These are phyloP conservation scores for Malassezia sympodialis DNA, from an alignment of 1,284 basidiomycete species.

Conservation along the genomic window DNA sequence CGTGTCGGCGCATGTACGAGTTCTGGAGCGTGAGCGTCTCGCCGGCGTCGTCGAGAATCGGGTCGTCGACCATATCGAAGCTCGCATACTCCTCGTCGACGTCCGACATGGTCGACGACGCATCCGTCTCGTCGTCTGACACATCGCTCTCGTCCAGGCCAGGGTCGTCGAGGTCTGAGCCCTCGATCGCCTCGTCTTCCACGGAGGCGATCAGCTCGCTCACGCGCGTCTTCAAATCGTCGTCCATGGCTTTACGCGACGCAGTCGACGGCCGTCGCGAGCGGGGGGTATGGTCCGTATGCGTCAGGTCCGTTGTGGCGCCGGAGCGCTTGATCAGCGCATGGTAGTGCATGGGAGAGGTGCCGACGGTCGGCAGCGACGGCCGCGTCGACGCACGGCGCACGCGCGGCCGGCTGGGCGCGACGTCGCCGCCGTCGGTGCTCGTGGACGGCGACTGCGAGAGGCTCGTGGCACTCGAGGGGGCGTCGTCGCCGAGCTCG, in stretches of 20 bases:
- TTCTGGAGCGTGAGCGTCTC: slow-evolving; percentile 2
- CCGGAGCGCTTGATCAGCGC: slow-evolving; percentile 15
- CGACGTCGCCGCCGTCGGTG: neutral
- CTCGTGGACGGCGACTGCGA: slow-evolving; percentile 51
- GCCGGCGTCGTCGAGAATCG: neutral
- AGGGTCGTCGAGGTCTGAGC: slow-evolving; percentile 22
- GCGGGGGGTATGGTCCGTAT: slow-evolving; percentile 6
- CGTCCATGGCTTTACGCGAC: slow-evolving; percentile 6
- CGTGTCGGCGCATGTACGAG: slow-evolving; percentile 11
- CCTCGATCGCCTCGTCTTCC: slow-evolving; percentile 26
- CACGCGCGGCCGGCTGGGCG: neutral
- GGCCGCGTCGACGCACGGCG: neutral
- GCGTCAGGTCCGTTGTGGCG: slow-evolving; percentile 12
- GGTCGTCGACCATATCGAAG: slow-evolving; percentile 24
- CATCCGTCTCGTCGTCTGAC: slow-evolving; percentile 27
- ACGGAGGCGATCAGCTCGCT: slow-evolving; percentile 21
- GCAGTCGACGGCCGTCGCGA: slow-evolving; percentile 9
- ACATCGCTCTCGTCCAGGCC: slow-evolving; percentile 29
- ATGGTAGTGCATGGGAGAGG: slow-evolving; percentile 21
- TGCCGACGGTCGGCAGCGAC: neutral
- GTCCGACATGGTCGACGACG: slow-evolving; percentile 18
- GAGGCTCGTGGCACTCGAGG: slow-evolving; percentile 23
- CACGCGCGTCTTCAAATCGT: slow-evolving; percentile 9
- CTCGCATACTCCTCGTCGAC: slow-evolving; percentile 21
- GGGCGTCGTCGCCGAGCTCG: slow-evolving; percentile 17